Percentiles rank a stretch among this genome's conserved stretches.
Evolutionary conservation across 805 yeast species (phyloP).

Genomic region (Cyberlindnera misumaiensis): DNA sequence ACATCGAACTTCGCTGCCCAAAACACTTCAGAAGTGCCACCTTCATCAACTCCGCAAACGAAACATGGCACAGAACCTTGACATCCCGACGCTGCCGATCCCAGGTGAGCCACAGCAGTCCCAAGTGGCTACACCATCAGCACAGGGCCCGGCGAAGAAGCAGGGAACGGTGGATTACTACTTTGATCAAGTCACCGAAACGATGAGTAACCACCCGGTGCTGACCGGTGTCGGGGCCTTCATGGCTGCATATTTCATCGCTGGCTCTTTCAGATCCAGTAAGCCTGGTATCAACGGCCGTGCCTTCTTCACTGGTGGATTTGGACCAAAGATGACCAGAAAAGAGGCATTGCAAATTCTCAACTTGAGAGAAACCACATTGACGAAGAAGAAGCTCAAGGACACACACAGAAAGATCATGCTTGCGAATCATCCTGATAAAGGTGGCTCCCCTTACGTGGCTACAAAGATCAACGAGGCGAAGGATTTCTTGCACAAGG

Average conservation of each 20-base stretch:
- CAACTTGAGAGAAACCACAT: constrained; percentile 60
- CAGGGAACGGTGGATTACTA: constrained; percentile 45
- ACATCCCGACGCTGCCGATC: constrained; percentile 48
- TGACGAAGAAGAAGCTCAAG: constrained; percentile 58
- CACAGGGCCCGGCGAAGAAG: constrained; percentile 14
- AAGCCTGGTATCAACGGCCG: constrained; percentile 36
- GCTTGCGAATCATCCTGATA: constrained; percentile 90
- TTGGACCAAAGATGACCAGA: constrained; percentile 84
- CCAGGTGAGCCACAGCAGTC: constrained; percentile 37
- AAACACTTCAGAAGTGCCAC: not conserved
- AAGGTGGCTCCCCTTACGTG: constrained; percentile 84
- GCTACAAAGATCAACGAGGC: constrained; percentile 94
- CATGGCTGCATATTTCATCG: constrained; percentile 53
- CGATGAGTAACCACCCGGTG: constrained; percentile 73
- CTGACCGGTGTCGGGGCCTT: constrained; percentile 65
- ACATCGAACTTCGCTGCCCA: not conserved
- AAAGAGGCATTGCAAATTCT: constrained; percentile 84
- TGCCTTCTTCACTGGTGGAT: constrained; percentile 74
- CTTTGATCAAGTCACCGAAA: constrained; percentile 51
- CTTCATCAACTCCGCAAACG: not conserved
- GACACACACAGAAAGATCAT: constrained; percentile 78
- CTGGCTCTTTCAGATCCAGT: constrained; percentile 55
- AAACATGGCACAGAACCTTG: constrained; percentile 32
- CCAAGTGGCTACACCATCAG: constrained; percentile 13
- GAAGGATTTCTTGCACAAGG: constrained; percentile 67